Conservation (phyloP, 2,329 filamentous ascomycete genomes). For the Aspergillus fumigatiaffinis region DNA sequence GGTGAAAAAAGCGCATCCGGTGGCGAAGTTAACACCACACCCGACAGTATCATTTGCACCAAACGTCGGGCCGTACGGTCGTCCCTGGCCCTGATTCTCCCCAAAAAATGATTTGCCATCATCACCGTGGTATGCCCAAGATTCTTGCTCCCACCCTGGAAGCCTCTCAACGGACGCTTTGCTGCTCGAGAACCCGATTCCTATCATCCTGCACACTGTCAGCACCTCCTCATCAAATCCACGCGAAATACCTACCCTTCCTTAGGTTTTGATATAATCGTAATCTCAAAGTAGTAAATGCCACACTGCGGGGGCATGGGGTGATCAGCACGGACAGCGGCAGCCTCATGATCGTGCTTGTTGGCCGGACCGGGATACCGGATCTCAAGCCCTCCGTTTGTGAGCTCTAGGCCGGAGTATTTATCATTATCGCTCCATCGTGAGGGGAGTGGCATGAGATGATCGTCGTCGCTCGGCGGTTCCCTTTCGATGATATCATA, state of each 20-base stretch:
- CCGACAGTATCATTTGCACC: slow-evolving; percentile 58
- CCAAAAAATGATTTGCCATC: slow-evolving; percentile 62
- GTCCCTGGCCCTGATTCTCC: slow-evolving; percentile 51
- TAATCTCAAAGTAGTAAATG: slow-evolving; percentile 88
- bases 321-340: slow-evolving; percentile 75
- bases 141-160: slow-evolving; percentile 63
- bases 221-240: slow-evolving; percentile 4
- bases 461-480: slow-evolving; percentile 57
- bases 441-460: slow-evolving; percentile 67
- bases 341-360: slow-evolving; percentile 69
- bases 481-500: slow-evolving; percentile 80
- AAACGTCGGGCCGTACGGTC: slow-evolving; percentile 59
- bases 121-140: slow-evolving; percentile 65
- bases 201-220: slow-evolving; percentile 34
- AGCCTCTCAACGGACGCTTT: slow-evolving; percentile 59
- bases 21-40: slow-evolving; percentile 63
- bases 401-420: slow-evolving; percentile 67
- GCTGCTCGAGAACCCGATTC: slow-evolving; percentile 57
- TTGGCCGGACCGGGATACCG: slow-evolving; percentile 55
- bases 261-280: slow-evolving; percentile 62
- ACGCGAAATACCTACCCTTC: slow-evolving; percentile 53
- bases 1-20: slow-evolving; percentile 60
- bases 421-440: slow-evolving; percentile 81
- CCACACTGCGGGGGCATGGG: slow-evolving; percentile 86
- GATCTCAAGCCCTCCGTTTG: slow-evolving; percentile 69